Base-by-base conservation (phyloP, 257 asterid genomes). In the Solanum dulcamara region DNA sequence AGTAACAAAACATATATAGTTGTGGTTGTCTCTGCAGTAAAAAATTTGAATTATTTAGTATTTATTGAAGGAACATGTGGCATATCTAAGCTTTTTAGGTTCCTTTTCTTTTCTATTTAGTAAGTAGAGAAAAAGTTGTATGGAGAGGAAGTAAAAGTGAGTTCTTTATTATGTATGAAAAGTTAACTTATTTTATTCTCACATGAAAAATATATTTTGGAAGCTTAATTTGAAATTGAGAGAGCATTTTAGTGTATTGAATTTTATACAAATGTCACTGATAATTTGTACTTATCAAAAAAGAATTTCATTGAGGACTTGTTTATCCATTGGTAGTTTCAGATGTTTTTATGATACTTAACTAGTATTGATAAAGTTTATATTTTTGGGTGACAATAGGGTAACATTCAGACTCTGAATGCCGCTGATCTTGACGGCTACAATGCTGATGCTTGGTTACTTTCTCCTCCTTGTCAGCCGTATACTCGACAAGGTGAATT, bases 401-500 rank as follows among this genome's bases (percentile, higher is more conserved):
- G 99, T 77, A 95, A 95, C 86, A 96, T 96, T 91, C 99, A 95
- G 92, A 91, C 97, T 48, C 84, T 96, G 93, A 94, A 90, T 91
- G 95, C 96, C 84, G 92, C 64, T 88, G 97, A 95, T 89, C 94
- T 96, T 83, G 98, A 96, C 86, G 85, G 88, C 53, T 94, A 94
- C 62, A 85, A 88, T 88, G 98, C 98, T 40, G 96, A 93, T 86
- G 96, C 87, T 22, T 96, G 99, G 99, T 91, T 96, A 42, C 86
- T 96, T 79, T 95, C 99, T 88, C 99, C 99, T 64, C 98, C 99
- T 87, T 96, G 99, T 90, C 99, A 95, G 85, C 99, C 99, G 28
- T 96, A 95, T 88, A 95, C 99, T 38, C 91, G 98, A 71, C 99
- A 95, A 93, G 99, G 99, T 96, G 44, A 32, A 48, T 70, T 84